Evolutionary conservation across 331 rosid species (phyloP).

Genomic region (Saraca asoca): DNA sequence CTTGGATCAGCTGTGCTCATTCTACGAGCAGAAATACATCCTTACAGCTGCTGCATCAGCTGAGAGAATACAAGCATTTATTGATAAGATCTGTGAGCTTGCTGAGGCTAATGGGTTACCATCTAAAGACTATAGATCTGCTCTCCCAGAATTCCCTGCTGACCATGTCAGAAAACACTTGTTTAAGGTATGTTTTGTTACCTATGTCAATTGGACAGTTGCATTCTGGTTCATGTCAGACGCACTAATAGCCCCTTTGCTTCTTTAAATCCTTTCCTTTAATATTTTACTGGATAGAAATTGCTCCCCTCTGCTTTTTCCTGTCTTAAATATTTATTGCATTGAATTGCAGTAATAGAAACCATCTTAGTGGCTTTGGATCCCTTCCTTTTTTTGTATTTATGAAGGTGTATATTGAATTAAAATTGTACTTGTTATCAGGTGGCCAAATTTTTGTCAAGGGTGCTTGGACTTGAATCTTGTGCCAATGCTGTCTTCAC

Average conservation of each 20-base stretch:
- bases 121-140: conserved; percentile 57
- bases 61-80: conserved; percentile 52
- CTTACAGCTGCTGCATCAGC: conserved; percentile 47
- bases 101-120: conserved; percentile 81
- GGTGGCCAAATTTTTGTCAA: conserved; percentile 63
- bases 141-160: conserved; percentile 55
- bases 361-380: conserved; percentile 17
- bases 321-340: conserved; percentile 22
- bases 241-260: background rate
- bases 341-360: conserved; percentile 10
- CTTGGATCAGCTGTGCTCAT: conserved; percentile 71
- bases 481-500: conserved; percentile 79
- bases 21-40: conserved; percentile 64
- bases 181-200: conserved; percentile 59
- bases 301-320: conserved; percentile 10
- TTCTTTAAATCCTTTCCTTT: background rate
- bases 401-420: conserved; percentile 18
- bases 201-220: conserved; percentile 19
- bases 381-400: background rate
- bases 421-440: conserved; percentile 39
- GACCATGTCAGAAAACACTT: conserved; percentile 57
- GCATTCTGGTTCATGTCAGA: conserved; percentile 25
- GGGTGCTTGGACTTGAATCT: conserved; percentile 67
- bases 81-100: conserved; percentile 69
- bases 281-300: conserved; percentile 18